Evolutionary conservation across 768 basidiomycete genomes (phyloP).

Genomic region (Lanmaoa rubissima): DNA sequence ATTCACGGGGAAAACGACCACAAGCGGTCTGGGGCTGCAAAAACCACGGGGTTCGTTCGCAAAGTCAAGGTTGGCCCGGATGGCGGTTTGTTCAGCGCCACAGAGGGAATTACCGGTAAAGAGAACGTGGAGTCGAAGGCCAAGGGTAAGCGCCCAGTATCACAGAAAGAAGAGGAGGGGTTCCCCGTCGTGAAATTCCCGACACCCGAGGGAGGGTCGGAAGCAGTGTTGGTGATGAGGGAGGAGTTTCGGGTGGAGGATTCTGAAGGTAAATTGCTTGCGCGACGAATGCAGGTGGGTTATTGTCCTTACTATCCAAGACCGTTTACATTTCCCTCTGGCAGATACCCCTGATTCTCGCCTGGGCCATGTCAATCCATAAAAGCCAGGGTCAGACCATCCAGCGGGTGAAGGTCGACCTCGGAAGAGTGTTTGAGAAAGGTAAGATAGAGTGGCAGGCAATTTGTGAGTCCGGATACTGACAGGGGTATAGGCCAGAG

Average conservation of each 20-base stretch:
- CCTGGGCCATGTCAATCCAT: slow-evolving; percentile 79
- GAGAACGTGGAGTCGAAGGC: slow-evolving; percentile 34
- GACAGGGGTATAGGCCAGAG: slow-evolving; percentile 38
- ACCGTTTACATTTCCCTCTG: not conserved
- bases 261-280: slow-evolving; percentile 47
- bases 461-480: not conserved
- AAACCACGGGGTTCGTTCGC: slow-evolving; percentile 35
- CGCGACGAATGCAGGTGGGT: slow-evolving; percentile 44
- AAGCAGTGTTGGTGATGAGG: slow-evolving; percentile 46
- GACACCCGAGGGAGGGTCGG: slow-evolving; percentile 39
- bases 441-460: slow-evolving; percentile 26
- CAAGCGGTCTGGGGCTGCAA: slow-evolving; percentile 22
- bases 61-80: slow-evolving; percentile 33
- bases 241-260: slow-evolving; percentile 56
- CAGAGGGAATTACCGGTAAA: slow-evolving; percentile 24
- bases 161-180: slow-evolving; percentile 38
- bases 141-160: slow-evolving; percentile 26
- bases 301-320: not conserved
- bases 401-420: slow-evolving; percentile 60
- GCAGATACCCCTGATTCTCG: slow-evolving; percentile 70
- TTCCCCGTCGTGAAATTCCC: slow-evolving; percentile 50
- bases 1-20: slow-evolving; percentile 25
- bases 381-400: slow-evolving; percentile 79
- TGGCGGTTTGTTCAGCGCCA: slow-evolving; percentile 19
- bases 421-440: slow-evolving; percentile 63